Conservation (phyloP, 495 filamentous ascomycete species). For the Polyplosphaeria fusca region DNA sequence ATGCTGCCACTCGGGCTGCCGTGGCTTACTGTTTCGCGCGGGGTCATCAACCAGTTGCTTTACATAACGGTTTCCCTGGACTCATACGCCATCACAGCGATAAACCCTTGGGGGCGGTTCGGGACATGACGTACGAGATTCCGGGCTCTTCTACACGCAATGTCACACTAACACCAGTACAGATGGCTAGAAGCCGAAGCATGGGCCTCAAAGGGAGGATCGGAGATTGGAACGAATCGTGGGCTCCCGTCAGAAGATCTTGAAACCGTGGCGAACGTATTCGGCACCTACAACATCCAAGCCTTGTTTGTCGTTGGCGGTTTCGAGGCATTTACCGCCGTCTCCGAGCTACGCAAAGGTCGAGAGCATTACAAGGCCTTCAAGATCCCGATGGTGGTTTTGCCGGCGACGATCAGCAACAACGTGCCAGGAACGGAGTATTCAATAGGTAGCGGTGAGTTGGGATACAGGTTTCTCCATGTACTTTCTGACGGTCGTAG, state of each 20-base stretch:
- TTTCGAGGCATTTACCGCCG: conserved; percentile 93
- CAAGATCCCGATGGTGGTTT: conserved; percentile 85
- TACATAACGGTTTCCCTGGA: conserved; percentile 97
- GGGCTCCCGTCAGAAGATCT: conserved; percentile 81
- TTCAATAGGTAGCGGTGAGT: conserved; percentile 90
- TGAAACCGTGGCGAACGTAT: conserved; percentile 76
- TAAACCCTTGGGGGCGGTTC: conserved; percentile 74
- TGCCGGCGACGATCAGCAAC: conserved; percentile 97
- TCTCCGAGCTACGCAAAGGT: conserved; percentile 79
- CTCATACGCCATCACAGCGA: conserved; percentile 87
- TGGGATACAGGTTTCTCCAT: too few species aligned
- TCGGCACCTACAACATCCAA: conserved; percentile 83
- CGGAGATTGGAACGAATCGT: conserved; percentile 97
- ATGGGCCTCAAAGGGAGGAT: conserved; percentile 95
- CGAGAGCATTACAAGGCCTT: conserved; percentile 75
- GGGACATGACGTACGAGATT: conserved; percentile 69
- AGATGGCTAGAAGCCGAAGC: conserved; percentile 95
- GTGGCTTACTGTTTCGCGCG: conserved; percentile 95
- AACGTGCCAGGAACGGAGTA: conserved; percentile 99
- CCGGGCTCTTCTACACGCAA: too few species aligned
- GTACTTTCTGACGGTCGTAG: too few species aligned
- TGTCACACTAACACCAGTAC: too few species aligned
- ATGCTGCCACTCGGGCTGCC: conserved; percentile 89
- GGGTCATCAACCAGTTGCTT: conserved; percentile 84
- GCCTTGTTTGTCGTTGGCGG: conserved; percentile 91